Percentiles rank a stretch among this genome's conserved stretches.
These are phyloP conservation scores for Colletotrichum gloeosporioides DNA, from an alignment of 2,329 filamentous ascomycete genomes.

Conservation along the genomic window DNA sequence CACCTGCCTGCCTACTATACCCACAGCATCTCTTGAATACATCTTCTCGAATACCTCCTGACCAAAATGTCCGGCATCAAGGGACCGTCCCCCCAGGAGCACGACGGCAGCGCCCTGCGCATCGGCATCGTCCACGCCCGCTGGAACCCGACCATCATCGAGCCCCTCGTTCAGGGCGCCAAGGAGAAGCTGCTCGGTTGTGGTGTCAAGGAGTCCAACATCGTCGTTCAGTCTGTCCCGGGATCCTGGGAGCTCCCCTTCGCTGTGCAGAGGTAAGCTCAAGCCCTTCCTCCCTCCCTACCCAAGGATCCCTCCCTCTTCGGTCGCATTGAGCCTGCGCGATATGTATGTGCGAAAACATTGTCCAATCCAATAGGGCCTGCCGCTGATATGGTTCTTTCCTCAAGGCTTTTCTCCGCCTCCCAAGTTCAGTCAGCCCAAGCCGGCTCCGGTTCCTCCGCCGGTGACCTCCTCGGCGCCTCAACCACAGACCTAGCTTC, in stretches of 20 bases:
- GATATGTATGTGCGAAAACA: background rate
- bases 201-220: conserved; percentile 87
- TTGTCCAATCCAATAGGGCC: background rate
- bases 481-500: conserved; percentile 71
- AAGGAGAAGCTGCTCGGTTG: conserved; percentile 77
- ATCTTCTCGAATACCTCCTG: background rate
- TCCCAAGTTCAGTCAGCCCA: conserved; percentile 83
- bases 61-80: conserved; percentile 55
- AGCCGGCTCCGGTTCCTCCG: conserved; percentile 63
- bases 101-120: conserved; percentile 76
- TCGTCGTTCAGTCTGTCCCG: conserved; percentile 87
- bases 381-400: background rate
- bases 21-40: background rate
- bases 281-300: conserved; percentile 6
- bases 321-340: background rate
- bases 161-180: conserved; percentile 80
- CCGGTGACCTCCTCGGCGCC: conserved; percentile 77
- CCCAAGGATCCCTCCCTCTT: background rate
- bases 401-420: conserved; percentile 75
- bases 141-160: conserved; percentile 92
- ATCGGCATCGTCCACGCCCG: conserved; percentile 95
- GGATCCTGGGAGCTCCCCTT: conserved; percentile 95
- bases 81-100: conserved; percentile 60
- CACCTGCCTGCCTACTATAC: background rate
- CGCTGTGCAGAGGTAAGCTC: conserved; percentile 78